A percentile compares a stretch with the other conserved stretches of the same genome.
These are phyloP conservation scores for Friedmanniomyces endolithicus DNA, from an alignment of 495 filamentous ascomycete genomes.

Conservation along the genomic window DNA sequence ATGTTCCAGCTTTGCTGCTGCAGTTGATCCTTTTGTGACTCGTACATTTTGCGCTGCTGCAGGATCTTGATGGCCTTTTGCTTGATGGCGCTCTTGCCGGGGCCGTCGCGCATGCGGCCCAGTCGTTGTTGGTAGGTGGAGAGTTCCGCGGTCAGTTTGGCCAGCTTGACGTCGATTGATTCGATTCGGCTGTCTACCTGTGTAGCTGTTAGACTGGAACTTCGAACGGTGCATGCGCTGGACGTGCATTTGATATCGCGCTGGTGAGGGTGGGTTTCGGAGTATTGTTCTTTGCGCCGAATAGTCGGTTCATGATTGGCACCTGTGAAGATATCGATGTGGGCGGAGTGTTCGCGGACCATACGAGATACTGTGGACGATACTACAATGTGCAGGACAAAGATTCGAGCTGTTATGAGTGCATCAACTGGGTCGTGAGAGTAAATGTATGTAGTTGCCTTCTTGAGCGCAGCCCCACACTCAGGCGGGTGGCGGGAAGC, in stretches of 20 bases:
- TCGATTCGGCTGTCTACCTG: slow-evolving; percentile 75
- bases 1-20: slow-evolving; percentile 97
- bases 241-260: slow-evolving; percentile 69
- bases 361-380: background rate
- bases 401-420: no score
- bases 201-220: slow-evolving; percentile 4
- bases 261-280: slow-evolving; percentile 83
- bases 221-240: slow-evolving; percentile 10
- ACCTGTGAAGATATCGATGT: background rate
- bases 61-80: slow-evolving; percentile 92
- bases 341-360: background rate
- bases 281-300: slow-evolving; percentile 73
- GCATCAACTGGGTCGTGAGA: no score
- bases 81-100: slow-evolving; percentile 83
- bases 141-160: slow-evolving; percentile 83
- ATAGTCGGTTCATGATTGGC: slow-evolving; percentile 80
- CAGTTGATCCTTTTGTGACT: slow-evolving; percentile 85
- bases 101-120: slow-evolving; percentile 88
- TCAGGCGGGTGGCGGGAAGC: no score
- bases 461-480: no score
- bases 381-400: no score
- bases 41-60: slow-evolving; percentile 93
- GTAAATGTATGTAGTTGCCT: no score
- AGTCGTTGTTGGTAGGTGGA: slow-evolving; percentile 77
- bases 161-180: slow-evolving; percentile 88